Conservation (phyloP, 2,329 filamentous ascomycete species). For the Bertia moriformis region DNA sequence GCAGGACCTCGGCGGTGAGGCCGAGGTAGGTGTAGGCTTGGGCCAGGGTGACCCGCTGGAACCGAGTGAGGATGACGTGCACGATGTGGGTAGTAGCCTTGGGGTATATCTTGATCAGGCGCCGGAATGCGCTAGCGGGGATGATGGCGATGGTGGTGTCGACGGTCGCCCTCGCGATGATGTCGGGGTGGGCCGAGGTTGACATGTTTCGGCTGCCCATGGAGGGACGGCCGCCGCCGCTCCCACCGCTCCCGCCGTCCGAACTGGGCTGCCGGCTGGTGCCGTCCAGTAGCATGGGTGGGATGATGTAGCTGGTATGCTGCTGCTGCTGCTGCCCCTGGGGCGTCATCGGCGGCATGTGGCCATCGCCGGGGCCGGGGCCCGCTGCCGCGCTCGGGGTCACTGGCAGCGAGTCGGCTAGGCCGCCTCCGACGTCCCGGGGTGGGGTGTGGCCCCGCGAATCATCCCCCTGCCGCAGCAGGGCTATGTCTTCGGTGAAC, state of each 20-base stretch:
- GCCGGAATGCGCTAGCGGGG: conserved; percentile 84
- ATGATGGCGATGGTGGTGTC: conserved; percentile 98
- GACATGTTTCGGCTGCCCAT: conserved; percentile 29
- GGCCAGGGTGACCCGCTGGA: conserved; percentile 85
- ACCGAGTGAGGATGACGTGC: conserved; percentile 85
- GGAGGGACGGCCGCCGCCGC: conserved; percentile 8
- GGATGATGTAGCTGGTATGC: neutral
- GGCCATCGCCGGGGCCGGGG: neutral
- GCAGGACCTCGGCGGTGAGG: conserved; percentile 76
- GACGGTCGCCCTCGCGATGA: conserved; percentile 86
- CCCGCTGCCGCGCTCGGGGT: conserved; percentile 5
- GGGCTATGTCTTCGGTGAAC: conserved; percentile 85
- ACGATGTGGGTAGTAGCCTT: conserved; percentile 96
- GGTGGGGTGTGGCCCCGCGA: too few relatives aligned
- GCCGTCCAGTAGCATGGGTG: neutral
- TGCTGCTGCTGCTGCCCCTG: too few relatives aligned
- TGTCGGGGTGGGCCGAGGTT: conserved; percentile 84
- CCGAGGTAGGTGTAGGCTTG: conserved; percentile 92
- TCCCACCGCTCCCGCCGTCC: conserved; percentile 8
- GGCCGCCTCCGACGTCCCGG: conserved; percentile 12
- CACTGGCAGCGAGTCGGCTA: too few relatives aligned
- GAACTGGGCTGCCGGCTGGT: conserved; percentile 5
- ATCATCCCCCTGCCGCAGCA: conserved; percentile 61
- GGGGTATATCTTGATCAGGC: conserved; percentile 83
- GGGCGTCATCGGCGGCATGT: neutral